Percentiles rank a stretch among this genome's conserved stretches.
phyloP scores from a whole-genome alignment of 116 monocot genomes.

The Trichopus zeylanicus region DNA sequence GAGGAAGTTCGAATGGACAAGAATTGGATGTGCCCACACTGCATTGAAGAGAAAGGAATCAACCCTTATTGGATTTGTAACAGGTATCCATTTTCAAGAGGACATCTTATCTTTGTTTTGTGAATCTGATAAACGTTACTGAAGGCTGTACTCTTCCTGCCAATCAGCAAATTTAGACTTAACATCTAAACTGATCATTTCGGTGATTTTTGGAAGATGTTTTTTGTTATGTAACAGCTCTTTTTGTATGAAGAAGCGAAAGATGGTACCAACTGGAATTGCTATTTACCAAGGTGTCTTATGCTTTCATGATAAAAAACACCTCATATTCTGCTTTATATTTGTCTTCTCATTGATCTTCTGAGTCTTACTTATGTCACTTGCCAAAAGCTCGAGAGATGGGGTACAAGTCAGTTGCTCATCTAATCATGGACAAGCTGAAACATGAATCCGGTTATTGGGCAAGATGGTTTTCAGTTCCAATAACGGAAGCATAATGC shows the following conservation, averaged over 20 bases:
- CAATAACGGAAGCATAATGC: too few relatives aligned
- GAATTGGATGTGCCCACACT: slow-evolving; percentile 73
- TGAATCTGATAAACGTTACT: too few relatives aligned
- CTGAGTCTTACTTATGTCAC: background rate
- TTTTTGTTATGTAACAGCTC: slow-evolving; percentile 23
- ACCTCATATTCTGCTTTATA: background rate
- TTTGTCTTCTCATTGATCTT: background rate
- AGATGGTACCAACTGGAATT: slow-evolving; percentile 50
- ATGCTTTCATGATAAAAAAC: background rate
- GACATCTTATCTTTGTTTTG: too few relatives aligned
- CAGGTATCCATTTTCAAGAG: slow-evolving; percentile 24
- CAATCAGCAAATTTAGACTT: background rate
- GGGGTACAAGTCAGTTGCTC: slow-evolving; percentile 58
- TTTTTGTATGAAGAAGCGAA: slow-evolving; percentile 53
- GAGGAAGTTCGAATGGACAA: slow-evolving; percentile 41
- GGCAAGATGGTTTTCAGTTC: background rate
- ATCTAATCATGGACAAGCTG: slow-evolving; percentile 52
- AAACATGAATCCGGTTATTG: slow-evolving; percentile 12
- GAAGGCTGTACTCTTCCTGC: too few relatives aligned
- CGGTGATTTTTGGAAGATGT: background rate
- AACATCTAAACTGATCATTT: background rate
- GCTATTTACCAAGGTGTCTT: slow-evolving; percentile 47
- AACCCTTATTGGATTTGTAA: slow-evolving; percentile 62
- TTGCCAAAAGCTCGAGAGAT: slow-evolving; percentile 24
- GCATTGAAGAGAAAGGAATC: slow-evolving; percentile 52